These are phyloP conservation scores for Torrubiella hemipterigena DNA, from an alignment of 2,329 filamentous ascomycete species.

Conservation along the genomic window DNA sequence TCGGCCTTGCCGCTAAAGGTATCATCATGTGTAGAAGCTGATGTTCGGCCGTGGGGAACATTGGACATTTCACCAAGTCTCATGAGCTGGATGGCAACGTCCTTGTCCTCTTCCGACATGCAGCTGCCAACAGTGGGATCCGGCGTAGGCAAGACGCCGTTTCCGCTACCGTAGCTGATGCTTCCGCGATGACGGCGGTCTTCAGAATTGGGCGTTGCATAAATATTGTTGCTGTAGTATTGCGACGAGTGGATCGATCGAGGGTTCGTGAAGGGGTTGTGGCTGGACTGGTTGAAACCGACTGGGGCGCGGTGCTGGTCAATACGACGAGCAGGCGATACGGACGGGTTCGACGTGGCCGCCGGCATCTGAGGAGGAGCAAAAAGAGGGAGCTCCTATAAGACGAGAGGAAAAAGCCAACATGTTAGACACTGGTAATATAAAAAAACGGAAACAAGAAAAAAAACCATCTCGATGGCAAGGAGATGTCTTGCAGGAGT, in stretches of 20 bases:
- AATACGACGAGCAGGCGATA: conserved; percentile 78
- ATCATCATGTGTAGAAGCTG: conserved; percentile 86
- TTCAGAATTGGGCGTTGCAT: conserved; percentile 50
- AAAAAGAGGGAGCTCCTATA: conserved; percentile 86
- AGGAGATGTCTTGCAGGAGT: neutral
- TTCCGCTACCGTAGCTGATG: conserved; percentile 38
- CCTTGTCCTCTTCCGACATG: conserved; percentile 87
- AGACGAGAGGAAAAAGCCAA: too few relatives aligned
- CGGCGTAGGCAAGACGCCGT: conserved; percentile 70
- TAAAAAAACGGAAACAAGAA: too few relatives aligned
- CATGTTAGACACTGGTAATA: too few relatives aligned
- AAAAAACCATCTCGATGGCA: conserved; percentile 11
- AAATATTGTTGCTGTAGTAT: conserved; percentile 51
- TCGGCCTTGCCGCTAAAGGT: conserved; percentile 86
- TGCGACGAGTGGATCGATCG: conserved; percentile 76
- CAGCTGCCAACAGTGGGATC: conserved; percentile 96
- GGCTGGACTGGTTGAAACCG: conserved; percentile 63
- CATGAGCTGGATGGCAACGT: conserved; percentile 95
- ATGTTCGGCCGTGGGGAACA: conserved; percentile 84
- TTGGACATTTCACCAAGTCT: conserved; percentile 89
- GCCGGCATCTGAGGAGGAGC: conserved; percentile 89
- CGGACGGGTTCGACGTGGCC: conserved; percentile 91
- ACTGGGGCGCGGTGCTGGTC: conserved; percentile 59
- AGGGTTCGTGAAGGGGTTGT: conserved; percentile 69
- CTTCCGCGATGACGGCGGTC: conserved; percentile 55